Conservation (phyloP, 176 grass and related monocot genomes). For the Puya raimondii region DNA sequence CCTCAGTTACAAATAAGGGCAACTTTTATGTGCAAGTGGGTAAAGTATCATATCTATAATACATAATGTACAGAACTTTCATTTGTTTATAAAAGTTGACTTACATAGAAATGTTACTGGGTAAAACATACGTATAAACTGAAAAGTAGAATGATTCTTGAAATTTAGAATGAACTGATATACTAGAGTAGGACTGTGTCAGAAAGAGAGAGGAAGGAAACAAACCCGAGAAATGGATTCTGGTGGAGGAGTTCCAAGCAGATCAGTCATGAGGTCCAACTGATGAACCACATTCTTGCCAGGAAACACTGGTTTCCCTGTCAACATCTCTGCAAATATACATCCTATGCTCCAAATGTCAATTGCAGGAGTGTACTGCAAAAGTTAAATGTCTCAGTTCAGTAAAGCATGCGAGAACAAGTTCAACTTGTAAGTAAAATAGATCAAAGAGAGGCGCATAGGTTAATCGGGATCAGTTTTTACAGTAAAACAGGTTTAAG, state of each 20-base stretch:
- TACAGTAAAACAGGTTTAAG: too few relatives aligned
- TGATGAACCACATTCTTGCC: conserved; percentile 83
- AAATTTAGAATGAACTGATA: neutral
- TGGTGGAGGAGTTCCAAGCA: conserved; percentile 57
- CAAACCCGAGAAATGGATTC: conserved; percentile 53
- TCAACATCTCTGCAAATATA: conserved; percentile 86
- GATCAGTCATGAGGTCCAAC: conserved; percentile 77
- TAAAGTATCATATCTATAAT: neutral
- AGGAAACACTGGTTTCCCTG: conserved; percentile 62
- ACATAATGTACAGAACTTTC: neutral
- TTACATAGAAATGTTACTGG: too few relatives aligned
- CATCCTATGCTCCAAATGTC: conserved; percentile 83
- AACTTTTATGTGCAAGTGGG: neutral
- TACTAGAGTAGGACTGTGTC: neutral
- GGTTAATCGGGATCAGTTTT: neutral
- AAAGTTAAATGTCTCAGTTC: conserved; percentile 16
- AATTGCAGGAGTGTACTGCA: conserved; percentile 76
- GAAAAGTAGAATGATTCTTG: neutral
- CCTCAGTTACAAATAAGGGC: neutral
- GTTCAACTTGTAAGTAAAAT: neutral
- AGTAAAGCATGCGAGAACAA: neutral
- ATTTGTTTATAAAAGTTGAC: too few relatives aligned
- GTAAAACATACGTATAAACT: too few relatives aligned
- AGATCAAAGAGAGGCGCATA: neutral
- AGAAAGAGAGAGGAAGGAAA: conserved; percentile 8